Percentiles rank a stretch among this genome's conserved stretches.
Evolutionary conservation across 2,329 filamentous ascomycete species (phyloP).

Genomic region (Botrytis deweyae): DNA sequence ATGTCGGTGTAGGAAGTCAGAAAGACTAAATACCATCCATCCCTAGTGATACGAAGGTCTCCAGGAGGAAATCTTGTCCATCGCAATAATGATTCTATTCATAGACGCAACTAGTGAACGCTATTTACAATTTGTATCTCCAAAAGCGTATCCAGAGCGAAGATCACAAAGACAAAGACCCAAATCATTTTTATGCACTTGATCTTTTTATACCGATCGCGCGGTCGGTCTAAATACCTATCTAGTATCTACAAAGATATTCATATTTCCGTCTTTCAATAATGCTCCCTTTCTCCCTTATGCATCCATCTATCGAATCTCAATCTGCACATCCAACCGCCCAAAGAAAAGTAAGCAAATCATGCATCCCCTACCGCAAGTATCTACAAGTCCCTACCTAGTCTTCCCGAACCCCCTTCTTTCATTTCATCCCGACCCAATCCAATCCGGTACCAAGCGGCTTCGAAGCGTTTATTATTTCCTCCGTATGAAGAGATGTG

Average conservation of each 20-base stretch:
- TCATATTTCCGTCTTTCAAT: neutral
- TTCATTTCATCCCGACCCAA: neutral
- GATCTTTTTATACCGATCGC: neutral
- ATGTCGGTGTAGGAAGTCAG: neutral
- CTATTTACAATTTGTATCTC: neutral
- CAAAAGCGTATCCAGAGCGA: neutral
- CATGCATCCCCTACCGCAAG: too few species aligned
- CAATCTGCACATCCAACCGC: neutral
- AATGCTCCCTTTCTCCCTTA: neutral
- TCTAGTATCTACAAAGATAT: too few species aligned
- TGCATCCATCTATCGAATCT: neutral
- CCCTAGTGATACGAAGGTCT: neutral
- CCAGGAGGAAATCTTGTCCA: neutral
- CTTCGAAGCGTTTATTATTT: constrained; percentile 5
- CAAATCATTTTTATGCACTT: neutral
- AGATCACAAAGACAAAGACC: neutral
- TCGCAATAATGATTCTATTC: neutral
- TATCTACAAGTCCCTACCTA: too few species aligned
- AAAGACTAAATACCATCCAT: neutral
- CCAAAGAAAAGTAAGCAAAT: too few species aligned
- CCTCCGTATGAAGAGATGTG: neutral
- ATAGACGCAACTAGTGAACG: neutral
- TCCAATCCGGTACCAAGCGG: neutral
- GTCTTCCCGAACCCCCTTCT: too few species aligned
- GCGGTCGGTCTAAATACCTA: too few species aligned